Base-by-base conservation (phyloP, 345 rosid genomes). In the Eucalyptus virginea region DNA sequence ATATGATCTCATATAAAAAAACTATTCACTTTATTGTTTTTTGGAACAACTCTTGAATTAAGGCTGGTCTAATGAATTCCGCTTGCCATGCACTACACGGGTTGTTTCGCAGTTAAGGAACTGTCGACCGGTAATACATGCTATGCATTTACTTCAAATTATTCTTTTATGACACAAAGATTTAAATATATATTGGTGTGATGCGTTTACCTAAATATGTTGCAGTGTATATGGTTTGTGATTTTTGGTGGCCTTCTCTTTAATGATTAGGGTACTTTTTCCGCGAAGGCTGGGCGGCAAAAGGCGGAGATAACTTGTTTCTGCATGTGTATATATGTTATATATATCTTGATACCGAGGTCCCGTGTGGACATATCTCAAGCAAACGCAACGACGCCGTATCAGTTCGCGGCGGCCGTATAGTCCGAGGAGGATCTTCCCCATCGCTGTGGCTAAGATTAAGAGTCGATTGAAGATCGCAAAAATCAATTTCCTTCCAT, bases 81-180 rank as follows among this genome's bases (percentile, higher is more conserved):
- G 1, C 10, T 52, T 0, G 0, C 1, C 0, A 8, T 0, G 5
- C 24, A 0, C 0, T 52, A 4, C 58, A 52, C 1, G 2, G 0
- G 10, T 52, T 52, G 26, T 52, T 52, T 4, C 2, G 0, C 9
- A 52, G 0, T 52, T 52, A 8, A 19, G 5, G 5, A 52, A 19
- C 0, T 19, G 1, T 8, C 0, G 0, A 52, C 5, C 5, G 0
- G 1, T 19, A 4, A 21, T 1, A 8, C 0, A 4, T 52, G 1
- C 4, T 5, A 52, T 0, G 8, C 1, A 8, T 52, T 52, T 52
- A 52, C 0, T 11, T 1, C 1, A 52, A 52, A 52, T 52, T 21
- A 52, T 52, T 52, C 0, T 8, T 21, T 21, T 52, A 21, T 1
- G 26, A 21, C 0, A 52, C 11, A 52, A 52, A 19, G 1, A 2